Percentiles rank a stretch among this genome's conserved stretches.
Conservation (phyloP, 768 basidiomycete species). For the Clavaria fumosa region DNA sequence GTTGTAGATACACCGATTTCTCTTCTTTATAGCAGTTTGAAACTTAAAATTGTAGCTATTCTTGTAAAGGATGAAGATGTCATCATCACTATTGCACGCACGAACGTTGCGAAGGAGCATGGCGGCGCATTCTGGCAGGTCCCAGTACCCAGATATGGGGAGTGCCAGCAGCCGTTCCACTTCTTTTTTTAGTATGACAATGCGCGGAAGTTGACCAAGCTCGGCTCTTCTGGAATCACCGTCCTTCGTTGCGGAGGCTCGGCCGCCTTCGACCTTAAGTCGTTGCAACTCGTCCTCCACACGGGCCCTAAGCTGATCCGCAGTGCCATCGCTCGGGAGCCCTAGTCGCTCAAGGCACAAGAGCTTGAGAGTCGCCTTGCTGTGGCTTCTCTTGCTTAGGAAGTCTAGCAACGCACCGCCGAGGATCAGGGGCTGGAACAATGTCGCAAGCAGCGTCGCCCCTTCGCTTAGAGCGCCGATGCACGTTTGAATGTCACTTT, state of each 20-base stretch:
- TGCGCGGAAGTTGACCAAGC: constrained; percentile 28
- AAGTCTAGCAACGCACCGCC: constrained; percentile 29
- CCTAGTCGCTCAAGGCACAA: constrained; percentile 26
- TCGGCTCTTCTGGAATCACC: constrained; percentile 19
- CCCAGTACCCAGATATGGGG: constrained; percentile 34
- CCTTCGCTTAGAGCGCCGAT: constrained; percentile 37
- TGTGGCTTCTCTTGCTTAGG: constrained; percentile 20
- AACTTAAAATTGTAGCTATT: constrained; percentile 11
- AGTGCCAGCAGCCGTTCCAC: constrained; percentile 29
- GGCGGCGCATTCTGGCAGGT: constrained; percentile 25
- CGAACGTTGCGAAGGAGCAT: constrained; percentile 11
- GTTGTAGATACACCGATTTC: constrained; percentile 22
- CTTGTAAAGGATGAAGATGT: constrained; percentile 21
- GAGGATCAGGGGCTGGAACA: constrained; percentile 32
- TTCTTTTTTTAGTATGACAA: constrained; percentile 30
- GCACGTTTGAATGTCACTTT: constrained; percentile 27
- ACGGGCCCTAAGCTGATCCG: constrained; percentile 23
- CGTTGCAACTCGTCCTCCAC: constrained; percentile 22
- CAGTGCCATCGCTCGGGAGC: constrained; percentile 22
- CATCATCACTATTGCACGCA: constrained; percentile 25
- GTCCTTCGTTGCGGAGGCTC: constrained; percentile 2
- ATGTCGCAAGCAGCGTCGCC: constrained; percentile 31
- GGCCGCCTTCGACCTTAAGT: constrained; percentile 19
- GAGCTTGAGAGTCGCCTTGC: constrained; percentile 25
- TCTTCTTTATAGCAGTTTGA: constrained; percentile 15